These are phyloP conservation scores for Penicillium turbatum DNA, from an alignment of 495 filamentous ascomycete genomes.

Conservation along the genomic window DNA sequence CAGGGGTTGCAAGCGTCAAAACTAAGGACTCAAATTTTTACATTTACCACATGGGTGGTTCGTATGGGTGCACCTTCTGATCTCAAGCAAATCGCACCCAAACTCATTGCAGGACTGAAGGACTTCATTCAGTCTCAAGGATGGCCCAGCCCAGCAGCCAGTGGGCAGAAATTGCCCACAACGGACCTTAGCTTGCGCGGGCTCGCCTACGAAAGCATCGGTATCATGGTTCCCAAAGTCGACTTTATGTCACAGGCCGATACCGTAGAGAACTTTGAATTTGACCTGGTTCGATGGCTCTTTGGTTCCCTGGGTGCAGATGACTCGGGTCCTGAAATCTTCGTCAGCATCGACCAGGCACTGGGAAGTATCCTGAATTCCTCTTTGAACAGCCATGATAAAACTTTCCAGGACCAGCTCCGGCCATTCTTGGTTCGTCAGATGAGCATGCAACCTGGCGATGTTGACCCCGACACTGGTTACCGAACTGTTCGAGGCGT, in stretches of 20 bases:
- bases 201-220: conserved; percentile 79
- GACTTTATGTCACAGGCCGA: conserved; percentile 33
- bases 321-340: conserved; percentile 64
- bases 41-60: conserved; percentile 83
- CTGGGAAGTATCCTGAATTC: conserved; percentile 70
- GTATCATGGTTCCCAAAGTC: conserved; percentile 61
- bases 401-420: conserved; percentile 46
- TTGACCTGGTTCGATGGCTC: conserved; percentile 69
- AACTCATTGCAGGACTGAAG: conserved; percentile 64
- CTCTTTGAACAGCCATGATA: conserved; percentile 45
- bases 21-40: conserved; percentile 78
- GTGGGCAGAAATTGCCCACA: conserved; percentile 42
- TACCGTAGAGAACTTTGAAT: conserved; percentile 42
- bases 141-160: conserved; percentile 64
- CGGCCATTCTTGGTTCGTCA: conserved; percentile 60
- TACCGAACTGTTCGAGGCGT: conserved; percentile 56
- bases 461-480: conserved; percentile 35
- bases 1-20: conserved; percentile 67
- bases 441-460: conserved; percentile 56
- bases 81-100: conserved; percentile 59
- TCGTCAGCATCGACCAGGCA: conserved; percentile 84
- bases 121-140: conserved; percentile 76
- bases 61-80: conserved; percentile 60
- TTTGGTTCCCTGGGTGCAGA: conserved; percentile 80
- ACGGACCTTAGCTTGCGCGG: conserved; percentile 65